Conservation (phyloP, 1,284 basidiomycete genomes). For the Fomitopsis betulina region DNA sequence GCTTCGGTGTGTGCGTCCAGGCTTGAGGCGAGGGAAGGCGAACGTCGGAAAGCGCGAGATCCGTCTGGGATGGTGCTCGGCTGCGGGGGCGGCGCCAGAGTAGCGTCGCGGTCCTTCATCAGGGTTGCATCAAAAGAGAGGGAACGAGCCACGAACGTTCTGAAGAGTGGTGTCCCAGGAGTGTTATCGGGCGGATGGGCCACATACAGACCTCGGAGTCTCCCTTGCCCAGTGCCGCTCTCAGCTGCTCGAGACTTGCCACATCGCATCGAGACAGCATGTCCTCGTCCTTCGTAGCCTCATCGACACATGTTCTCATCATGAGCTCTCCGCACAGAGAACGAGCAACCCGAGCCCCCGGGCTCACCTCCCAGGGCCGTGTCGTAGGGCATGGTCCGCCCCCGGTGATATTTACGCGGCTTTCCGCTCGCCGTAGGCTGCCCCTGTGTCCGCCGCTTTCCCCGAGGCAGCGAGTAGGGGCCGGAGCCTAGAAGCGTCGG, state of each 20-base stretch:
- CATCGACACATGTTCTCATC: conserved; percentile 6
- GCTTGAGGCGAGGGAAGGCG: conserved; percentile 31
- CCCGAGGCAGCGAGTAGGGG: conserved; percentile 24
- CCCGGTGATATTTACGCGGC: conserved; percentile 42
- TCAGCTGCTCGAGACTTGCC: conserved; percentile 16
- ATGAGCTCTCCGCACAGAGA: conserved; percentile 33
- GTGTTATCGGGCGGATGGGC: conserved; percentile 25
- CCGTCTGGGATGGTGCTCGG: conserved; percentile 10
- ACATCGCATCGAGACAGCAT: not conserved
- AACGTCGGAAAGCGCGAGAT: conserved; percentile 42
- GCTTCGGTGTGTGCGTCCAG: not conserved
- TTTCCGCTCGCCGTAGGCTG: conserved; percentile 44
- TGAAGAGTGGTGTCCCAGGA: conserved; percentile 6
- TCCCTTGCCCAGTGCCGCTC: conserved; percentile 31
- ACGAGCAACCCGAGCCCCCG: conserved; percentile 31
- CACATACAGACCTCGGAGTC: conserved; percentile 35
- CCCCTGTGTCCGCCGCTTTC: conserved; percentile 20
- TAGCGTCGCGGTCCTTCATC: conserved; percentile 38
- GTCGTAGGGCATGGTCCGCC: conserved; percentile 24
- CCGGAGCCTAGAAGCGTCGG: conserved; percentile 41
- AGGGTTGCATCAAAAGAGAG: conserved; percentile 16
- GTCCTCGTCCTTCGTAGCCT: not conserved
- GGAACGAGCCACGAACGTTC: conserved; percentile 32
- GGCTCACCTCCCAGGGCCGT: conserved; percentile 32
- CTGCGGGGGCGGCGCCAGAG: conserved; percentile 36